Evolutionary conservation across 176 grass and related monocot species (phyloP), one percentile per base, ranked within the genome.

Genomic region (Ampelocalamus luodianensis): DNA sequence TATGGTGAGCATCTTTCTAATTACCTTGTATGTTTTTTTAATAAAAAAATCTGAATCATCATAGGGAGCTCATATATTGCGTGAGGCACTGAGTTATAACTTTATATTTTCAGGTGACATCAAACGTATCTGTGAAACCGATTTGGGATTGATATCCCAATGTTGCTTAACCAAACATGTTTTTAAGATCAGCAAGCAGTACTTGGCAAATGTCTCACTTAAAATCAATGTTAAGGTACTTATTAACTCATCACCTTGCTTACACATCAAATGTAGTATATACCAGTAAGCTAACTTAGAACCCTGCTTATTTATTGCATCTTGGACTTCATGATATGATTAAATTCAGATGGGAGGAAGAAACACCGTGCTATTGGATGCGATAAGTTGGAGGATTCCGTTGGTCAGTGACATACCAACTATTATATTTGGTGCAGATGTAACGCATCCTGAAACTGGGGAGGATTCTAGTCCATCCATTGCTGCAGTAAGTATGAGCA

Each of bases 171-270:
- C 93, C 9, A 99, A 99, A 55, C 97, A 99, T 92, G 97, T 99
- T 71, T 99, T 96, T 79, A 99, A 96, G 90, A 94, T 99, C 72
- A 99, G 97, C 88, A 99, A 99, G 78, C 97, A 99, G 79, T 99
- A 99, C 71, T 83, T 99, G 76, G 97, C 97, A 72, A 99, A 99
- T 90, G 97, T 99, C 63, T 99, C 97, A 0, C 93, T 99, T 54
- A 99, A 99, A 89, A 99, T 99, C 56, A 99, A 99, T 89, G 97
- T 99, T 72, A 99, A 99, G 97, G 97, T 99, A 94, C 76, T 34
- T 34, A 45, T 68, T 71, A 18, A 39, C 67, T 42, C 37, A 27
- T 64, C 27, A 22, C 3, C 37, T 70, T 83, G 62, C 60, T 83
- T 90, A 43, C 70, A 81, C 65, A 78, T 36, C 20, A 23, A 65